Base-by-base conservation (phyloP, 225 moss, liverwort and hornwort genomes). In the Pseudoscleropodium purum region DNA sequence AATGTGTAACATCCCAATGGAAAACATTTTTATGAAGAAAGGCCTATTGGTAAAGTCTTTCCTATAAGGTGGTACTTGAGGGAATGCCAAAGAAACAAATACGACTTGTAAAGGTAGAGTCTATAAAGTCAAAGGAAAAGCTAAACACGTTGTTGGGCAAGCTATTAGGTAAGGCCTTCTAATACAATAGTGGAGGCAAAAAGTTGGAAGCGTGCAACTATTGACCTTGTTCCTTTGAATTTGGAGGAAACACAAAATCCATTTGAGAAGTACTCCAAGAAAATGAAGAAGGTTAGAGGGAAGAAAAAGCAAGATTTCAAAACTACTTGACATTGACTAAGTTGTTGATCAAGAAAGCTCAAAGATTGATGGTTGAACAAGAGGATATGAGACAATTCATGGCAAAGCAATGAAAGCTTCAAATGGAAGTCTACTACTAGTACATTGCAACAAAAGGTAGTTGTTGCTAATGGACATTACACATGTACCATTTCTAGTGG, bases 401-500 rank as follows among this genome's bases (percentile, higher is more conserved):
- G 7, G 12, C 0, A 1, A 1, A 49, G 4, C 19, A 49, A 19
- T 49, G 12, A 2, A 75, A 75, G 45, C 10, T 74, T 10, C 0
- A 45, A 0, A 29, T 29, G 2, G 45, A 75, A 30, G 31, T 49
- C 19, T 30, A 75, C 7, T 57, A 20, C 57, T 57, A 57, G 9
- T 57, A 57, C 8, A 19, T 57, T 31, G 45, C 0, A 74, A 3
- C 3, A 1, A 3, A 74, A 3, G 2, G 29, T 1, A 75, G 0
- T 0, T 6, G 2, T 11, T 30, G 19, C 4, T 0, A 0, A 0
- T 49, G 0, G 75, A 7, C 0, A 75, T 0, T 47, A 75, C 0
- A 1, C 7, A 18, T 75, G 7, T 9, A 3, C 49, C 75, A 75
- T 75, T 75, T 4, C 6, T 33, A 49, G 3, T 0, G 5, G 2